Evolutionary conservation across 257 asterid species (phyloP).

Genomic region (Paraleonurus japonicus): DNA sequence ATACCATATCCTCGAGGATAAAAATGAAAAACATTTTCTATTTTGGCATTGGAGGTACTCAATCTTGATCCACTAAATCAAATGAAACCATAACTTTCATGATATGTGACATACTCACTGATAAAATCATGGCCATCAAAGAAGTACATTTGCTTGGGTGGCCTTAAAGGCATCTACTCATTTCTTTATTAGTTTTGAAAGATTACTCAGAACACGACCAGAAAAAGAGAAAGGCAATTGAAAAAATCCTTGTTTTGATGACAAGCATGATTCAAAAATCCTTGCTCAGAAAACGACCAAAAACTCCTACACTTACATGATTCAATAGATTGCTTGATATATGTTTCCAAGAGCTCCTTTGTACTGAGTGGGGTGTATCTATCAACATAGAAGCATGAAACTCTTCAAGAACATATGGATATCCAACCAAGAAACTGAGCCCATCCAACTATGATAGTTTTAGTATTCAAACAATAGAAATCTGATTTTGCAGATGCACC

Average conservation of each 20-base stretch:
- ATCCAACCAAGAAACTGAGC: conserved; percentile 9
- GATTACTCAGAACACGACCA: background rate
- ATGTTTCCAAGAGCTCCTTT: conserved; percentile 75
- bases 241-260: background rate
- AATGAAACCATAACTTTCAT: background rate
- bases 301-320: conserved; percentile 54
- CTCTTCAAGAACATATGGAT: conserved; percentile 14
- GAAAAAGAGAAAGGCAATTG: background rate
- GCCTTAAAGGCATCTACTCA: background rate
- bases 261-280: too few relatives aligned
- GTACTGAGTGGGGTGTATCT: conserved; percentile 89
- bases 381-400: conserved; percentile 30
- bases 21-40: background rate
- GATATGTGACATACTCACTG: background rate
- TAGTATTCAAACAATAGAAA: background rate
- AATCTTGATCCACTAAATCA: background rate
- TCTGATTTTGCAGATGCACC: background rate
- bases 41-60: background rate
- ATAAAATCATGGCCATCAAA: background rate
- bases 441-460: background rate
- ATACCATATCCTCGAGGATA: background rate
- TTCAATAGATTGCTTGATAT: conserved; percentile 61
- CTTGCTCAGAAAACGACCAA: too few relatives aligned
- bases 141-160: background rate
- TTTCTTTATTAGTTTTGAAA: background rate